Evolutionary conservation across 2,329 filamentous ascomycete species (phyloP), one percentile per base, ranked within the genome.

Genomic region (Mariannaea sp.): DNA sequence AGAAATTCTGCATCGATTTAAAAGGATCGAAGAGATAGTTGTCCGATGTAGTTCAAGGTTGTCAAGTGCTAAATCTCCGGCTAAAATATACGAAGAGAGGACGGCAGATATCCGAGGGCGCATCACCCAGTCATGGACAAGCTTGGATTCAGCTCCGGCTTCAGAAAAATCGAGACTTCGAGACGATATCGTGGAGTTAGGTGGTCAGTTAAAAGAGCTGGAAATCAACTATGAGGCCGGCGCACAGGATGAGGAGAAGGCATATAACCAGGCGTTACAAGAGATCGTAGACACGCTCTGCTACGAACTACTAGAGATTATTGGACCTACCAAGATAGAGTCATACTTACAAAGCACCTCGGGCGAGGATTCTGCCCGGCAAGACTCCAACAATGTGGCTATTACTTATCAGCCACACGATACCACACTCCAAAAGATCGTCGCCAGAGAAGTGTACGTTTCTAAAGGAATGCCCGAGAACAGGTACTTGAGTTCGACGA

Each of bases 191-290:
- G 19, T 38, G 12, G 19, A 29, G 7, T 29, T 14, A 17, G 38
- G 20, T 3, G 57, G 49, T 1, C 39, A 42, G 14, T 27, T 51
- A 24, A 60, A 36, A 17, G 49, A 60, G 8, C 7, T 60, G 36
- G 49, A 60, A 22, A 32, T 50, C 1, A 9, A 51, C 3, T 39
- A 55, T 6, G 30, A 46, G 4, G 16, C 30, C 5, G 36, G 47
- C 7, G 24, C 41, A 1, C 14, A 20, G 1, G 17, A 32, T 7
- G 33, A 51, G 14, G 36, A 45, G 3, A 39, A n/a, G 14, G 4
- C 16, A 0, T 40, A 60, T 12, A 14, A 53, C 2, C 5, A 30
- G 3, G 7, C 7, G 32, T 2, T 59, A 2, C 38, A 13, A 5
- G 19, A 38, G 10, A 33, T 40, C 0, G 30, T 59, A 43, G 44